Evolutionary conservation across 345 rosid species (phyloP).

Genomic region (Populus davidiana): DNA sequence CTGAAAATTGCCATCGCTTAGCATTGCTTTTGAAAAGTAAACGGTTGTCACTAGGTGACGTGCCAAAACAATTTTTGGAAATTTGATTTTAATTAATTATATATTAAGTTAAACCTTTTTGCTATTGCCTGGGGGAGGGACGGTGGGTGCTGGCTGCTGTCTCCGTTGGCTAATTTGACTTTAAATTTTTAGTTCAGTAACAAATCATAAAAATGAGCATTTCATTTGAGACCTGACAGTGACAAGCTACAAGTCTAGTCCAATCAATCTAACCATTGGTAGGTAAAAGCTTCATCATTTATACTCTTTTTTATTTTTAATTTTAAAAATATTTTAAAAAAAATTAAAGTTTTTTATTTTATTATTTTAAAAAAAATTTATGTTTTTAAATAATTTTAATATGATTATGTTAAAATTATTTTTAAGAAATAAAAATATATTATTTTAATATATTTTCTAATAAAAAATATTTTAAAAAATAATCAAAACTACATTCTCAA

Average conservation of each 20-base stretch:
- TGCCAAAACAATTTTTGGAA: background rate
- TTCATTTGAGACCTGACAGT: background rate
- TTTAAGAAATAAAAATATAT: too few species aligned
- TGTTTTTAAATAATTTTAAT: too few species aligned
- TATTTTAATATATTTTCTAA: too few species aligned
- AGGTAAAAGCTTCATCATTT: background rate
- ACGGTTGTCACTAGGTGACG: slow-evolving; percentile 8
- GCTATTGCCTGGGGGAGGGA: background rate
- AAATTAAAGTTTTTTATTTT: too few species aligned
- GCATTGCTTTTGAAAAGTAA: slow-evolving; percentile 16
- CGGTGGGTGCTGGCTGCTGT: background rate
- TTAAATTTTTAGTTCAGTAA: background rate
- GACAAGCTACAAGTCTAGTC: background rate
- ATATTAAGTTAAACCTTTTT: background rate
- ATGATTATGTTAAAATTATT: too few species aligned
- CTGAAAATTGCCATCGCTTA: slow-evolving; percentile 17
- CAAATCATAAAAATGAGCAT: background rate
- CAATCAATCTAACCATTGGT: background rate
- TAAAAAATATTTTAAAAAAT: too few species aligned
- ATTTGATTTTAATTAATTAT: background rate
- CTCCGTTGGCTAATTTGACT: slow-evolving; percentile 10
- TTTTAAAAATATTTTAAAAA: too few species aligned
- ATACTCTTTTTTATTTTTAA: too few species aligned
- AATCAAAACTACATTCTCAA: too few species aligned
- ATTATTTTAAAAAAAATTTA: too few species aligned